Conservation (phyloP, 2,329 filamentous ascomycete species). For the Fusarium annulatum region DNA sequence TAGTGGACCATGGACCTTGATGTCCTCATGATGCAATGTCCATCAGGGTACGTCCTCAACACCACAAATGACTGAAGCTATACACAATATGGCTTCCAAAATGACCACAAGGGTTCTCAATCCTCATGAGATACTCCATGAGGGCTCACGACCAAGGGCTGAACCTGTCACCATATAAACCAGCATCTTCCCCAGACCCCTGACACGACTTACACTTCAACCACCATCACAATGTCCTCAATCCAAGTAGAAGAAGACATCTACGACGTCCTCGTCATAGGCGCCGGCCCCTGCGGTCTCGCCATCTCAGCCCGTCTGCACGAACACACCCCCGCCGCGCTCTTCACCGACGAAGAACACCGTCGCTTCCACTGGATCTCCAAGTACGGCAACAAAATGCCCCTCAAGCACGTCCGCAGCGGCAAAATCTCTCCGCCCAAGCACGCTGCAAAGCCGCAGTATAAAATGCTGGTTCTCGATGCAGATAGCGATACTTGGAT, state of each 20-base stretch:
- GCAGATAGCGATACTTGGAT: conserved; percentile 73
- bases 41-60: conserved; percentile 31
- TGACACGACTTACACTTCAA: not conserved
- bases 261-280: conserved; percentile 77
- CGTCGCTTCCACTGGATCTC: conserved; percentile 83
- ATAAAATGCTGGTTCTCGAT: conserved; percentile 73
- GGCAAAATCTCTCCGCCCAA: conserved; percentile 44
- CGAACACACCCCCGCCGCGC: conserved; percentile 78
- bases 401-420: conserved; percentile 60
- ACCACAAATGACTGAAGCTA: not conserved
- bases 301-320: conserved; percentile 77
- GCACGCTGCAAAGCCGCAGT: conserved; percentile 37
- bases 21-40: conserved; percentile 37
- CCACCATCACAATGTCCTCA: not conserved
- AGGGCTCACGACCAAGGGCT: not conserved
- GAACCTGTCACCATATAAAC: conserved; percentile 2
- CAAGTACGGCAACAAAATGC: conserved; percentile 70
- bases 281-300: conserved; percentile 79
- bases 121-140: fast-evolving
- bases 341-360: conserved; percentile 87
- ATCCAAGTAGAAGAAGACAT: conserved; percentile 49
- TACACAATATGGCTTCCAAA: not conserved
- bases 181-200: not conserved
- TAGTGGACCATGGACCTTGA: conserved; percentile 29
- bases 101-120: conserved; percentile 28